Base-by-base conservation (phyloP, 2,329 filamentous ascomycete genomes). In the Colletotrichum acutatum region DNA sequence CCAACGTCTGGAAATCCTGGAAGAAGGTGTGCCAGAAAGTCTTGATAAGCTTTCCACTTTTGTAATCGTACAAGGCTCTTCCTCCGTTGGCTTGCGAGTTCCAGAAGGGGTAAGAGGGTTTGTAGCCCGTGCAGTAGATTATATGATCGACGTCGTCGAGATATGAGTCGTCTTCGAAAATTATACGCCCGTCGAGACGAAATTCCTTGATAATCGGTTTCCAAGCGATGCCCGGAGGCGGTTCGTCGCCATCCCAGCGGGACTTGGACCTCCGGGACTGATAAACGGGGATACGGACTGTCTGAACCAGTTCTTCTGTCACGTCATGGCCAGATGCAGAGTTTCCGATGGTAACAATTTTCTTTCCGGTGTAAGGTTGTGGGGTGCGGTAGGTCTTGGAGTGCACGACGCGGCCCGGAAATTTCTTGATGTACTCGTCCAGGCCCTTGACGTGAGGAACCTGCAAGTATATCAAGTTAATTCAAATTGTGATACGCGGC, bases 1-100 rank as follows among this genome's bases (percentile, higher is more conserved):
- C 89, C 0, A 91, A 78, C 0, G 85, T 87, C 0, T 83, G 78
- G 53, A 85, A 84, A 26, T 85, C 83, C 1, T 81, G 84, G 62
- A 88, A 83, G 77, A 90, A 90, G 0, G 87, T 89, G 76, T 90
- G 88, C 79, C 83, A 84, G 75, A 89, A 91, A 2, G 75, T 84
- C 0, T 83, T 82, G 0, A 83, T 68, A 2, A 90, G 77, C 24
- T 83, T 85, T 32, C 84, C 83, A 0, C 78, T 71, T 1, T 78
- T 71, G 75, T 91, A 90, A 76, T 90, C 86, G 76, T 82, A 91
- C 1, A 91, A 74, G 1, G 81, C 76, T 0, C 85, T 82, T 6
- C 61, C 56, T 0, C 87, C 88, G 34, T 86, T 88, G 0, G 71
- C 77, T 9, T 79, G 74, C 5, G 63, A 71, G 71, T 90, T 88